Conservation (phyloP, 306 rosid genomes). For the Acacia confusa region DNA sequence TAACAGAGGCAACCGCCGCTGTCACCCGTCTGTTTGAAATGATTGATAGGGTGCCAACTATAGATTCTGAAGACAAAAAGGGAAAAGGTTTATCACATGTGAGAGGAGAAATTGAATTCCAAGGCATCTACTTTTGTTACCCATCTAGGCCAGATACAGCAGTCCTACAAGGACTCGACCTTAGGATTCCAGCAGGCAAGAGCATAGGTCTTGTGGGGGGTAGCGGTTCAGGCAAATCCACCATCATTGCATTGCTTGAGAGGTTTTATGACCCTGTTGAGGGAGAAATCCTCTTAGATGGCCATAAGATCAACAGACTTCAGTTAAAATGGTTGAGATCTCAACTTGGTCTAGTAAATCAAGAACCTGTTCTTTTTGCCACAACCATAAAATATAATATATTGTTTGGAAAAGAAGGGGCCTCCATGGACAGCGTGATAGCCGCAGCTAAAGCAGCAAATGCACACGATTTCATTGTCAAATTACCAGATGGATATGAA, state of each 20-base stretch:
- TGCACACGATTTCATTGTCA: constrained; percentile 81
- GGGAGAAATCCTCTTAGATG: constrained; percentile 75
- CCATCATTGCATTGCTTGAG: constrained; percentile 75
- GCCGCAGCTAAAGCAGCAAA: constrained; percentile 79
- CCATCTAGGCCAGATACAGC: constrained; percentile 77
- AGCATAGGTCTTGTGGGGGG: constrained; percentile 86
- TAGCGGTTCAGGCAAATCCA: constrained; percentile 94
- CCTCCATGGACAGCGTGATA: constrained; percentile 72
- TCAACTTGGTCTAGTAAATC: constrained; percentile 81
- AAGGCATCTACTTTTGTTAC: constrained; percentile 60
- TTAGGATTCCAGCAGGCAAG: constrained; percentile 70
- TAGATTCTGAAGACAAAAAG: constrained; percentile 75
- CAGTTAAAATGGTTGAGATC: constrained; percentile 92
- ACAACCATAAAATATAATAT: constrained; percentile 81
- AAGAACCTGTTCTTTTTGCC: constrained; percentile 93
- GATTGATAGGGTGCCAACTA: constrained; percentile 67
- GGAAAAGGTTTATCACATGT: constrained; percentile 84
- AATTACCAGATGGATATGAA: constrained; percentile 83
- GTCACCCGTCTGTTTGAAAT: constrained; percentile 69
- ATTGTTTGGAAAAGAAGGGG: constrained; percentile 85
- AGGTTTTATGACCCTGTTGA: constrained; percentile 88
- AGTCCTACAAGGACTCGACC: constrained; percentile 66
- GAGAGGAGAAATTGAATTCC: constrained; percentile 73
- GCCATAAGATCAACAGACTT: constrained; percentile 65
- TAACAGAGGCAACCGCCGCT: constrained; percentile 76